Percentiles rank a stretch among this genome's conserved stretches.
phyloP scores from a whole-genome alignment of 352 stramenopile genomes.

The Pythium biforme region DNA sequence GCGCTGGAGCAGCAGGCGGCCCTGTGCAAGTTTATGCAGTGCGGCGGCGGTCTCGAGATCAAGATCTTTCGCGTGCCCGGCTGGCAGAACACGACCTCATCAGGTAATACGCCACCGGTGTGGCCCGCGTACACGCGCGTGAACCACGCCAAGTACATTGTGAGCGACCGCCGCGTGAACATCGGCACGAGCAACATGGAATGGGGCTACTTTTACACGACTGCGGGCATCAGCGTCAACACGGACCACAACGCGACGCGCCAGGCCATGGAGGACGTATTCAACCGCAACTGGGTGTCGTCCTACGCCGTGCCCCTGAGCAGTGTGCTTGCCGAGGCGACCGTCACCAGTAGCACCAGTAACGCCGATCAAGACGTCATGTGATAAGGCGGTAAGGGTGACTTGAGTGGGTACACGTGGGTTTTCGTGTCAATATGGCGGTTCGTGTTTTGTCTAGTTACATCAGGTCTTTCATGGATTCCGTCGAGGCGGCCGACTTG shows the following conservation, averaged over 20 bases:
- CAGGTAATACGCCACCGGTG: constrained; percentile 15
- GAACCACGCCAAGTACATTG: constrained; percentile 86
- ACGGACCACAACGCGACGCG: constrained; percentile 64
- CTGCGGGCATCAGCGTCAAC: constrained; percentile 72
- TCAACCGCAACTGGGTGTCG: constrained; percentile 81
- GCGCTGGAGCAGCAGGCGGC: constrained; percentile 46
- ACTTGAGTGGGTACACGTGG: too few species aligned
- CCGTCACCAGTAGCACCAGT: too few species aligned
- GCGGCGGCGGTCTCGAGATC: constrained; percentile 60
- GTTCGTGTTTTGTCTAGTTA: constrained; percentile 23
- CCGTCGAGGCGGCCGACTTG: constrained; percentile 47
- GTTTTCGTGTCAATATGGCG: background rate
- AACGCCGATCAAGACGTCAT: background rate
- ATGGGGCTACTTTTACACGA: constrained; percentile 88
- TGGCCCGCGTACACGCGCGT: constrained; percentile 78
- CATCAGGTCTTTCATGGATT: constrained; percentile 54
- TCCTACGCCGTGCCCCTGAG: constrained; percentile 45
- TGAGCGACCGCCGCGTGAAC: constrained; percentile 76
- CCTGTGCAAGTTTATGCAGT: constrained; percentile 44
- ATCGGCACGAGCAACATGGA: constrained; percentile 88
- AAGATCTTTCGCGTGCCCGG: constrained; percentile 73
- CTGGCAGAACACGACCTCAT: constrained; percentile 62
- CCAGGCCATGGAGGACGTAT: constrained; percentile 51
- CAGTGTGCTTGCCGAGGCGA: constrained; percentile 1
- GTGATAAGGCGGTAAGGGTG: too few species aligned